phyloP scores from a whole-genome alignment of 306 rosid genomes.

The Astragalus membranaceus region DNA sequence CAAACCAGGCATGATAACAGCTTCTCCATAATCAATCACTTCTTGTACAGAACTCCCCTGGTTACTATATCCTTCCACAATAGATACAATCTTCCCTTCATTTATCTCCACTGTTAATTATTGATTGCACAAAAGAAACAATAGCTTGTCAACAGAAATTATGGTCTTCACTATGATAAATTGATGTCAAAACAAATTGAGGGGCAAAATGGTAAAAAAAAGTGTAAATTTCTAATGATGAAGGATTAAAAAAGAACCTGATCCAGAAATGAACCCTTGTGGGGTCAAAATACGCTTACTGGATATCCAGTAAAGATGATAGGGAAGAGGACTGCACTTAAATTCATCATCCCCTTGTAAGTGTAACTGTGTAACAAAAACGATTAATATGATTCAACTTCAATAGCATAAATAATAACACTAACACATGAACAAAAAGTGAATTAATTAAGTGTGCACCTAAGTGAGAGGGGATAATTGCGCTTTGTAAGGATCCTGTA shows the following conservation, averaged over 20 bases:
- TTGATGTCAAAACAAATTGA: too few relatives aligned
- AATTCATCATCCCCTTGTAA: background rate
- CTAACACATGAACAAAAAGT: background rate
- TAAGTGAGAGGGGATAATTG: conserved; percentile 7
- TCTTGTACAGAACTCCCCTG: conserved; percentile 33
- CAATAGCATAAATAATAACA: background rate
- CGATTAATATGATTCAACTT: background rate
- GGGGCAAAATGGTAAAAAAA: background rate
- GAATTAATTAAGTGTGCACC: background rate
- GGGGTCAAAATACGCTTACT: conserved; percentile 88
- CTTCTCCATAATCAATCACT: conserved; percentile 68
- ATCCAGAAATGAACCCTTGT: conserved; percentile 74
- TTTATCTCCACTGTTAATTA: conserved; percentile 68
- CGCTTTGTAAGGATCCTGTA: conserved; percentile 26
- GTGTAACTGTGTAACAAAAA: conserved; percentile 13
- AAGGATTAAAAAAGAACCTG: conserved; percentile 41
- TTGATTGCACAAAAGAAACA: too few relatives aligned
- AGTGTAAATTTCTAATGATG: background rate
- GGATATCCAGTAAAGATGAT: conserved; percentile 63
- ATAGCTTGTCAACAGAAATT: too few relatives aligned
- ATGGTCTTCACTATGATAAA: too few relatives aligned
- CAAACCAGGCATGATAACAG: conserved; percentile 91
- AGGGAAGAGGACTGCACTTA: conserved; percentile 64
- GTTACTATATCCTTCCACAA: conserved; percentile 51
- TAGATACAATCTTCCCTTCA: conserved; percentile 58